Evolutionary conservation across 202 grass and related monocot species (phyloP).

Genomic region (Schoenoplectus tabernaemontani): DNA sequence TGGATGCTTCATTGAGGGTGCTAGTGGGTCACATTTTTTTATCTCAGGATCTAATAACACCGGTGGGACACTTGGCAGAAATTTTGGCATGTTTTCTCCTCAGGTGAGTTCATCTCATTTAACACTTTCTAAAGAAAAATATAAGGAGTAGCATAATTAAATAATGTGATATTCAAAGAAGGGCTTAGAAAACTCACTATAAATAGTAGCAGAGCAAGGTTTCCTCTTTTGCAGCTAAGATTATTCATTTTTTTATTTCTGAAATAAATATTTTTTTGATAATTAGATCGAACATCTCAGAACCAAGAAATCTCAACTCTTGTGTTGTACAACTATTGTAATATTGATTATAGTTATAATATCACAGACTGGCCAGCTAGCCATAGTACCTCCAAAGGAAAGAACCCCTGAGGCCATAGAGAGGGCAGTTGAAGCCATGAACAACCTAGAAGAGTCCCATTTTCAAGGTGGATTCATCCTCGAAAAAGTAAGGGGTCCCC

Average conservation of each 20-base stretch:
- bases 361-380: constrained; percentile 62
- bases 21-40: constrained; percentile 60
- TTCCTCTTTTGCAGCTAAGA: neutral
- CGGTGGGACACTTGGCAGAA: constrained; percentile 3
- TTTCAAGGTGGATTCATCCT: constrained; percentile 80
- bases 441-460: constrained; percentile 28
- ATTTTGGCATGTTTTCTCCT: constrained; percentile 90
- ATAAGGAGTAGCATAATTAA: neutral
- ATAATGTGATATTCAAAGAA: neutral
- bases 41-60: constrained; percentile 26
- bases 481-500: constrained; percentile 55
- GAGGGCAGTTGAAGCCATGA: constrained; percentile 43
- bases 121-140: neutral
- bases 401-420: constrained; percentile 55
- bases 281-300: neutral
- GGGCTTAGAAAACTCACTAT: neutral
- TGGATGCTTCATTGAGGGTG: constrained; percentile 72
- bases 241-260: neutral
- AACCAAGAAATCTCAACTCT: neutral
- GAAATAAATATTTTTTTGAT: neutral
- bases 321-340: neutral
- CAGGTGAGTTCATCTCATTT: constrained; percentile 32
- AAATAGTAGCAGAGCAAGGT: neutral
- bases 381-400: constrained; percentile 48
- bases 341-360: neutral